These are phyloP conservation scores for Heterobasidion annosum DNA, from an alignment of 1,284 basidiomycete genomes.

Conservation along the genomic window DNA sequence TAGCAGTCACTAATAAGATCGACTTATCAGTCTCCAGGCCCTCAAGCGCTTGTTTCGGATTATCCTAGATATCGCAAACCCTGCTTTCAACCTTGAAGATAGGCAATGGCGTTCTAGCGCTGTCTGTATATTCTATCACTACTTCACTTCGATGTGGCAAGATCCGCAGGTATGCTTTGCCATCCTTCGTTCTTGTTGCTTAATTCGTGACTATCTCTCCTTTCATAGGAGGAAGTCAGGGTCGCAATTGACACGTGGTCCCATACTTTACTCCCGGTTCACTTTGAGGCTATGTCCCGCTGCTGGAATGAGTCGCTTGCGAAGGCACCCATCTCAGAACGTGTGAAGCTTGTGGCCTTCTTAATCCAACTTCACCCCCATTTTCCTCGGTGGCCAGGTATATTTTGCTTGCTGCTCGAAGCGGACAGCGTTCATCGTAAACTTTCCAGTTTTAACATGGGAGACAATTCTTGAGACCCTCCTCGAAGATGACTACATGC, in stretches of 20 bases:
- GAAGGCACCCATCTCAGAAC: constrained; percentile 46
- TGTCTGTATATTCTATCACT: constrained; percentile 45
- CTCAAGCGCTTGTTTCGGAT: constrained; percentile 51
- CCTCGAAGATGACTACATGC: constrained; percentile 42
- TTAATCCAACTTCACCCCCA: constrained; percentile 54
- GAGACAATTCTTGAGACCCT: constrained; percentile 47
- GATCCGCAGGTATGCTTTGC: constrained; percentile 41
- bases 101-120: constrained; percentile 59
- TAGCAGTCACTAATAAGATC: background rate
- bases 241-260: constrained; percentile 45
- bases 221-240: constrained; percentile 54
- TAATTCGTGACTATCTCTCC: background rate
- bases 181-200: background rate
- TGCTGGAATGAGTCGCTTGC: constrained; percentile 58
- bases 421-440: background rate
- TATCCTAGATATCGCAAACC: constrained; percentile 52
- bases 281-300: constrained; percentile 49
- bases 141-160: constrained; percentile 56
- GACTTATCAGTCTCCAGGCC: constrained; percentile 21
- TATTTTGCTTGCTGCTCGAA: constrained; percentile 1
- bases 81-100: constrained; percentile 49
- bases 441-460: constrained; percentile 50
- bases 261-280: constrained; percentile 49
- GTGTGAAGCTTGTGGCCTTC: constrained; percentile 48
- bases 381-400: constrained; percentile 59